Evolutionary conservation across 345 rosid genomes (phyloP).

Genomic region (Iberis pinnata): DNA sequence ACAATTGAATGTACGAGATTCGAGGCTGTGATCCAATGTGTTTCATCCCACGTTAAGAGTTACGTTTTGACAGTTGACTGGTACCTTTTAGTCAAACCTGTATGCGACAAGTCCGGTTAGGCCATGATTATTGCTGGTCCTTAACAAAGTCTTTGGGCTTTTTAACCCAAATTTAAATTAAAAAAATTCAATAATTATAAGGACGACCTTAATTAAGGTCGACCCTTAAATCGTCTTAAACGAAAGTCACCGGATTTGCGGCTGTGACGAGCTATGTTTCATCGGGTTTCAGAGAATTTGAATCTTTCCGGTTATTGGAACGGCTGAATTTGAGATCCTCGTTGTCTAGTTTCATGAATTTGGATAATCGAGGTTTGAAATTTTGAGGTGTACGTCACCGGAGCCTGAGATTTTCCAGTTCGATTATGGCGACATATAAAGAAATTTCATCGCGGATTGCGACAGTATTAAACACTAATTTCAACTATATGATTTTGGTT

Average conservation of each 20-base stretch:
- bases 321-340: constrained; percentile 17
- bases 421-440: constrained; percentile 44
- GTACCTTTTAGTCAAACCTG: not conserved
- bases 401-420: constrained; percentile 29
- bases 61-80: not conserved
- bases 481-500: not conserved
- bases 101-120: not conserved
- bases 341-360: constrained; percentile 4
- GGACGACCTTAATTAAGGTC: too few species aligned
- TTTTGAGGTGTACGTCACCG: constrained; percentile 15
- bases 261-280: constrained; percentile 16
- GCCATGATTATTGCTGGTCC: too few species aligned
- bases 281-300: constrained; percentile 13
- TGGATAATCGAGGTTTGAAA: not conserved
- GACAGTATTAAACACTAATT: not conserved
- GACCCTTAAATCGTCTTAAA: too few species aligned
- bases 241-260: too few species aligned
- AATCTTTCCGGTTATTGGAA: constrained; percentile 12
- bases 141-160: too few species aligned
- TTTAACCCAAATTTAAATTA: too few species aligned
- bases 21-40: not conserved
- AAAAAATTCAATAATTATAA: too few species aligned
- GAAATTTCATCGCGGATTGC: constrained; percentile 27
- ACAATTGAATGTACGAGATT: not conserved
- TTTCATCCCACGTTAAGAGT: not conserved